Evolutionary conservation across 2,329 filamentous ascomycete genomes (phyloP).

Genomic region (Colletotrichum sp.): DNA sequence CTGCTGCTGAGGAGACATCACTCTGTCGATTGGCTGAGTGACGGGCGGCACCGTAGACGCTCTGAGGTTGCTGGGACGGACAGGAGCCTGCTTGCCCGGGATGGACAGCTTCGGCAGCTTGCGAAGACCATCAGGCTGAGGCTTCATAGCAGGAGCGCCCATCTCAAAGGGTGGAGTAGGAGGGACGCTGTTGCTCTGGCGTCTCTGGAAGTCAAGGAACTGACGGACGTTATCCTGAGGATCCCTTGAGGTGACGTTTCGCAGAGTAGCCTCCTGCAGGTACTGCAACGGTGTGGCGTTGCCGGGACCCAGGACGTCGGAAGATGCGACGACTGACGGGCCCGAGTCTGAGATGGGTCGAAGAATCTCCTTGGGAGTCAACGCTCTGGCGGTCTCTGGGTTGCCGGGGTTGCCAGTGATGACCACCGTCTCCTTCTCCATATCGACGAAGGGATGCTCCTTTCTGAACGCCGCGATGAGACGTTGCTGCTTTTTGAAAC

Average conservation of each 20-base stretch:
- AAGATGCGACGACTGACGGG: constrained; percentile 88
- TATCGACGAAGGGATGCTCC: constrained; percentile 73
- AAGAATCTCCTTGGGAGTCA: constrained; percentile 59
- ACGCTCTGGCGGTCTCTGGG: constrained; percentile 64
- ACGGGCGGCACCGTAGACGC: constrained; percentile 33
- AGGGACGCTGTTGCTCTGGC: constrained; percentile 63
- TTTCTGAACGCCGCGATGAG: constrained; percentile 77
- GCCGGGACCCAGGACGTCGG: constrained; percentile 82
- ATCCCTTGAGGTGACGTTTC: constrained; percentile 73
- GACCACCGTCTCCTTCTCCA: constrained; percentile 71
- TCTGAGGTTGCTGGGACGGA: constrained; percentile 30
- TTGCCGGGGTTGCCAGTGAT: constrained; percentile 83
- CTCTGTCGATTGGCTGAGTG: constrained; percentile 26
- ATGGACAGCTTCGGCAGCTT: constrained; percentile 68
- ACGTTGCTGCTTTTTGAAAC: constrained; percentile 81
- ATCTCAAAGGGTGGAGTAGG: constrained; percentile 74
- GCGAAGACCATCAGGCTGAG: constrained; percentile 61
- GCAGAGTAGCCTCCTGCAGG: constrained; percentile 76
- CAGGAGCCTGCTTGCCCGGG: constrained; percentile 44
- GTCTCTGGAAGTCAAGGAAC: constrained; percentile 85
- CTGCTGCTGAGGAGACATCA: constrained; percentile 16
- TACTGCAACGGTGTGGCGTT: constrained; percentile 66
- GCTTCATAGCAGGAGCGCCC: constrained; percentile 46
- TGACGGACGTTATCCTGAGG: constrained; percentile 93
- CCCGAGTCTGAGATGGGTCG: constrained; percentile 77